Conservation (phyloP, 257 asterid species). For the Solanum corneliomulleri region DNA sequence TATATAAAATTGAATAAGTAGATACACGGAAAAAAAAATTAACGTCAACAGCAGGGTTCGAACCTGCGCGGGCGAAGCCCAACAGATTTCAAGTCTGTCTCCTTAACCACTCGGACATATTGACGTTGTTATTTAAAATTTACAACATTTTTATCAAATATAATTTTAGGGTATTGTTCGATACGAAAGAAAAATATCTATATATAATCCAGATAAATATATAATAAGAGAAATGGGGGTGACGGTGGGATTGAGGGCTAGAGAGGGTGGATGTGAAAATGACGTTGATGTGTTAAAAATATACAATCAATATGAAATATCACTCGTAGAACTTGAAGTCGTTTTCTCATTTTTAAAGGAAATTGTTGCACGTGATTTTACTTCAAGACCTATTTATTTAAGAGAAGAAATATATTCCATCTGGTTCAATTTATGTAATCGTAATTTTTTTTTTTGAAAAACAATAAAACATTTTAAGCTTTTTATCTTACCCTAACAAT, state of each 20-base stretch:
- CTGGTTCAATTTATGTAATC: background rate
- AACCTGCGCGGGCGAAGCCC: constrained; percentile 91
- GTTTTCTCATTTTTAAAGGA: no score
- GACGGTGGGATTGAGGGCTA: background rate
- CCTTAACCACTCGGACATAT: constrained; percentile 98
- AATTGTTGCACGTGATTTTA: background rate
- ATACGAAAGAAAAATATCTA: background rate
- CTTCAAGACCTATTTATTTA: background rate
- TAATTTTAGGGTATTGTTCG: background rate
- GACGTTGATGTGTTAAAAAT: background rate
- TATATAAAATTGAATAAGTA: no score
- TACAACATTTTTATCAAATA: no score
- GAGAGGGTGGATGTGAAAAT: background rate
- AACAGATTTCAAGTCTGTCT: constrained; percentile 89
- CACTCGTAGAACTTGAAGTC: no score
- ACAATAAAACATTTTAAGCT: background rate
- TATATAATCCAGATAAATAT: no score
- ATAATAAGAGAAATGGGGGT: background rate
- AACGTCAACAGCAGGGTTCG: constrained; percentile 72
- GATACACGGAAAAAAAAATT: fast-evolving
- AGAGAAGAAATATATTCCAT: background rate
- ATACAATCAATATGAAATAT: background rate
- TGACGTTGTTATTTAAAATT: background rate
- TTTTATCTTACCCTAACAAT: background rate
- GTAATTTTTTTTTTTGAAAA: no score